Evolutionary conservation across 176 grass and related monocot genomes (phyloP).

Genomic region (Alopecurus myosuroides): DNA sequence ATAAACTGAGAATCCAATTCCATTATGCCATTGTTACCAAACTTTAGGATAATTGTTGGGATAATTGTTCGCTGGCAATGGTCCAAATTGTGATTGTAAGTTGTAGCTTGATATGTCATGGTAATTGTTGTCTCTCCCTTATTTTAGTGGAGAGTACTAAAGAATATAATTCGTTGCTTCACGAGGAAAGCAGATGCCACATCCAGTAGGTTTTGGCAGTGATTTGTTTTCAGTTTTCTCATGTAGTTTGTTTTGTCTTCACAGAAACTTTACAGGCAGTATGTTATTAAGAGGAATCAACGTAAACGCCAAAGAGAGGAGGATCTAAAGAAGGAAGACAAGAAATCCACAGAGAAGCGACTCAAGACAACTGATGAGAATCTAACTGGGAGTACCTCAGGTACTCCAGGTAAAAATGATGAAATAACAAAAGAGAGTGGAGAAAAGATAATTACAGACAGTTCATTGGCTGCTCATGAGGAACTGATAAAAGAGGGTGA

Average conservation of each 20-base stretch:
- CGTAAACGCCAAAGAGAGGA: conserved; percentile 92
- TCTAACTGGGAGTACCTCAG: conserved; percentile 30
- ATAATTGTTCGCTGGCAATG: not conserved
- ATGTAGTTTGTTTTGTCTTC: not conserved
- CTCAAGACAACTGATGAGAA: conserved; percentile 44
- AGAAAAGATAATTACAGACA: conserved; percentile 28
- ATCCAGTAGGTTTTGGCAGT: not conserved
- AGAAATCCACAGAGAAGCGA: conserved; percentile 47
- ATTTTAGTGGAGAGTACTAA: not conserved
- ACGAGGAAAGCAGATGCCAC: not conserved
- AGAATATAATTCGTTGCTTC: not conserved
- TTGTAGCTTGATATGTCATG: not conserved
- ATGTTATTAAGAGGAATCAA: conserved; percentile 62
- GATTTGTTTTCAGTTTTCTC: not conserved
- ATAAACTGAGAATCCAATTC: not conserved
- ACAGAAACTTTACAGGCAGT: conserved; percentile 60
- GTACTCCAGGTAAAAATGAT: conserved; percentile 28
- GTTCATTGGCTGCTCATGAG: conserved; percentile 11
- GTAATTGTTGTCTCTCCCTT: not conserved
- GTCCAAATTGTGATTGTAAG: not conserved
- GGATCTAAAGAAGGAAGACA: conserved; percentile 66
- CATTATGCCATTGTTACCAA: not conserved
- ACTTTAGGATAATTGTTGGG: not conserved
- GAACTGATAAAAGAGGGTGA: conserved; percentile 38
- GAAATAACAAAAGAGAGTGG: conserved; percentile 30